These are phyloP conservation scores for Coemansia sp. DNA, from an alignment of 192 early-diverging fungal genomes.

Conservation along the genomic window DNA sequence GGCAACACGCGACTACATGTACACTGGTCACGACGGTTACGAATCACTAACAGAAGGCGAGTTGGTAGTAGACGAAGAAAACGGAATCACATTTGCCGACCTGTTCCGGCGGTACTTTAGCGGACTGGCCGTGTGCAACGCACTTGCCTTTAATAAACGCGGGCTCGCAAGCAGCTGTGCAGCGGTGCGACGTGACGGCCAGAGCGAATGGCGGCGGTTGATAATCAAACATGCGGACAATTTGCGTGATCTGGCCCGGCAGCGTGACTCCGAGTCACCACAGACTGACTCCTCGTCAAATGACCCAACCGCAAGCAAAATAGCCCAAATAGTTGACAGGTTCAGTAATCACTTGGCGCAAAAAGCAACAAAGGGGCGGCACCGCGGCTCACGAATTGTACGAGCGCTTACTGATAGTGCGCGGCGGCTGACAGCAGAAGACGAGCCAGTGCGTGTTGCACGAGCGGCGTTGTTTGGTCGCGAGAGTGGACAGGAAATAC, in stretches of 20 bases:
- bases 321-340: conserved; percentile 22
- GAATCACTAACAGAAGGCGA: conserved; percentile 48
- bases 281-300: neutral
- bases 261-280: neutral
- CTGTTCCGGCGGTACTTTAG: conserved; percentile 59
- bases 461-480: conserved; percentile 33
- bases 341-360: conserved; percentile 22
- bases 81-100: conserved; percentile 59
- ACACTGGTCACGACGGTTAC: conserved; percentile 64
- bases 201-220: conserved; percentile 23
- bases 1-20: conserved; percentile 65
- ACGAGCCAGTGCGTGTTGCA: conserved; percentile 33
- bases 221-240: conserved; percentile 43
- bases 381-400: conserved; percentile 15
- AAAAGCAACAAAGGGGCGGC: conserved; percentile 16
- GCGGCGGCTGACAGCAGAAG: conserved; percentile 22
- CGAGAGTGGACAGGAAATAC: neutral
- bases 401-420: conserved; percentile 32
- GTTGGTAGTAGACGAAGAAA: conserved; percentile 62
- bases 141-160: conserved; percentile 44
- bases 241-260: conserved; percentile 22
- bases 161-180: conserved; percentile 32
- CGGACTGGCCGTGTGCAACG: conserved; percentile 62
- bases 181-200: conserved; percentile 11
- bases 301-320: conserved; percentile 8